Percentiles rank a stretch among this genome's conserved stretches.
Conservation (phyloP, 1,139 yeast genomes). For the Protomyces inouyei region DNA sequence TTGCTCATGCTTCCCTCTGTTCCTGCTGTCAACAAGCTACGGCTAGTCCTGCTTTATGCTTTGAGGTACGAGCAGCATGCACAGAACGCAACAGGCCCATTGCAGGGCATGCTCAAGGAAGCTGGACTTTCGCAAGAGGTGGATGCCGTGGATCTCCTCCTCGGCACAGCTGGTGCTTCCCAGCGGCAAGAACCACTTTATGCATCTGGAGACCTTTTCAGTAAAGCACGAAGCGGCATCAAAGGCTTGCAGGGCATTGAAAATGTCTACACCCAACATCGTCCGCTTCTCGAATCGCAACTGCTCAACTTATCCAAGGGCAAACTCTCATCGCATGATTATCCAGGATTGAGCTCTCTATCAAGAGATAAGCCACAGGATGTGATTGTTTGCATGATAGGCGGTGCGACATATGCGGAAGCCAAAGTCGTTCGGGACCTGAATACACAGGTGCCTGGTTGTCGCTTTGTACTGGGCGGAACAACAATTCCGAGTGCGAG, state of each 20-base stretch:
- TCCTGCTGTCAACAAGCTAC: slow-evolving; percentile 42
- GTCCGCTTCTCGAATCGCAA: slow-evolving; percentile 62
- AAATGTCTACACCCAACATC: slow-evolving; percentile 65
- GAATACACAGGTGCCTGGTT: slow-evolving; percentile 46
- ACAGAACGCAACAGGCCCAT: slow-evolving; percentile 43
- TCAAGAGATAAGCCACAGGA: slow-evolving; percentile 56
- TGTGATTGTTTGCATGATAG: slow-evolving; percentile 72
- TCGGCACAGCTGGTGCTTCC: slow-evolving; percentile 44
- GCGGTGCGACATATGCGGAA: slow-evolving; percentile 92
- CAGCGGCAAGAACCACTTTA: slow-evolving; percentile 48
- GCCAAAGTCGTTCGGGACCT: slow-evolving; percentile 74
- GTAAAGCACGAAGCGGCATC: slow-evolving; percentile 45
- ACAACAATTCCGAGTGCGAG: slow-evolving; percentile 60
- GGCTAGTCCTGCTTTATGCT: slow-evolving; percentile 67
- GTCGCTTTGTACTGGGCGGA: slow-evolving; percentile 68
- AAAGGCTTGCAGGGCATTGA: slow-evolving; percentile 48
- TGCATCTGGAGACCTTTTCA: slow-evolving; percentile 41
- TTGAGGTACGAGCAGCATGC: slow-evolving; percentile 55
- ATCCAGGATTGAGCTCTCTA: slow-evolving; percentile 44
- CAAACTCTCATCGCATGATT: slow-evolving; percentile 47
- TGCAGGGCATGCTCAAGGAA: slow-evolving; percentile 33
- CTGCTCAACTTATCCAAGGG: slow-evolving; percentile 51
- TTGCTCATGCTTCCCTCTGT: slow-evolving; percentile 40
- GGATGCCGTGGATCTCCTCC: slow-evolving; percentile 34
- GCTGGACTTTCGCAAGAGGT: slow-evolving; percentile 32